Evolutionary conservation across 164 flowering plant genomes (phyloP).

Genomic region (Stephania yunnanensis): DNA sequence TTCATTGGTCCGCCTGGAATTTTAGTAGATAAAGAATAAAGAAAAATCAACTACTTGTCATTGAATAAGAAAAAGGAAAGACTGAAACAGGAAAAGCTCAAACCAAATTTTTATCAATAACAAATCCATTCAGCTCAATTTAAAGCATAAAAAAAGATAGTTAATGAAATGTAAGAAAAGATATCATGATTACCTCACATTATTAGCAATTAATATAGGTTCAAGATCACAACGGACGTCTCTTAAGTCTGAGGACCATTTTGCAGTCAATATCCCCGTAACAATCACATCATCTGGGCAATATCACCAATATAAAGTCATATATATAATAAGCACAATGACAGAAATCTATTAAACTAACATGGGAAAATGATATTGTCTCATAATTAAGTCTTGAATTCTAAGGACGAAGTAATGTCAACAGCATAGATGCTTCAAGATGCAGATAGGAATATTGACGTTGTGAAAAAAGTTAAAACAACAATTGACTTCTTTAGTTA

Average conservation of each 20-base stretch:
- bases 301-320: not conserved
- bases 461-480: not conserved
- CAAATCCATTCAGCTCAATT: too few relatives aligned
- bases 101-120: too few relatives aligned
- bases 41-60: not conserved
- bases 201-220: conserved; percentile 74
- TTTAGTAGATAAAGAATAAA: not conserved
- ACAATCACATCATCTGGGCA: conserved; percentile 74
- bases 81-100: too few relatives aligned
- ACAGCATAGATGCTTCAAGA: not conserved
- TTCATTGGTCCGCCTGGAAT: conserved; percentile 76
- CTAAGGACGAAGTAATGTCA: not conserved
- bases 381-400: not conserved
- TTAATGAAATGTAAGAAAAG: not conserved
- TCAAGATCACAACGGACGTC: conserved; percentile 94
- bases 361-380: not conserved
- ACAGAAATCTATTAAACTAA: not conserved
- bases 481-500: not conserved
- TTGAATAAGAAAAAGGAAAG: not conserved
- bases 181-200: conserved; percentile 49
- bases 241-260: conserved; percentile 85
- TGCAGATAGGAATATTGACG: not conserved
- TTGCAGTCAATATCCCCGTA: conserved; percentile 80
- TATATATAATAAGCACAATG: conserved; percentile 2
- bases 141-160: too few relatives aligned